These are phyloP conservation scores for Solanum infundibuliforme DNA, from an alignment of 257 asterid genomes.

Conservation along the genomic window DNA sequence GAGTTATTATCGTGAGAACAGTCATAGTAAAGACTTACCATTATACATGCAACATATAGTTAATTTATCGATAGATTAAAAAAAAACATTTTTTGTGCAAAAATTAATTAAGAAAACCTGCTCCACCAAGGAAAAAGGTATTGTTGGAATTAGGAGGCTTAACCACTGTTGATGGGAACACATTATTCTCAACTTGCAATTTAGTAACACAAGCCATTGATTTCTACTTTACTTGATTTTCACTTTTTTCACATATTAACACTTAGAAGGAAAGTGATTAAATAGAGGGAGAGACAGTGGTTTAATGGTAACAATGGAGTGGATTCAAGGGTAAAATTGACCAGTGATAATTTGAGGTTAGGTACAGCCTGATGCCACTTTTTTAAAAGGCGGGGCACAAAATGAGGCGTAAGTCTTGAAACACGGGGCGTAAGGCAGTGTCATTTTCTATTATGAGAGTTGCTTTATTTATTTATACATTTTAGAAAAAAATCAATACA, in stretches of 20 bases:
- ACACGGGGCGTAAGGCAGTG: background rate
- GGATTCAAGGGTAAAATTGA: background rate
- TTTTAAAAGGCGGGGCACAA: background rate
- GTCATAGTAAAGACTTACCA: background rate
- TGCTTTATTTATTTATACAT: no score
- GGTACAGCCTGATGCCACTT: background rate
- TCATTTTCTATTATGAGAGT: background rate
- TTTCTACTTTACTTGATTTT: background rate
- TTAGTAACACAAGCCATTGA: slow-evolving; percentile 26
- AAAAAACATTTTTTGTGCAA: no score
- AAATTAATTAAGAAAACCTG: slow-evolving; percentile 25
- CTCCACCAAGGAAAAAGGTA: slow-evolving; percentile 75
- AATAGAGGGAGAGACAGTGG: background rate
- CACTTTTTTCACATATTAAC: background rate
- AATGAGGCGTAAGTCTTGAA: accelerated
- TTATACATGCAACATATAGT: background rate
- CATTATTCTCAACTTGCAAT: slow-evolving; percentile 40
- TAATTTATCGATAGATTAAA: background rate
- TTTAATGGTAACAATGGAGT: background rate
- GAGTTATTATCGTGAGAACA: background rate
- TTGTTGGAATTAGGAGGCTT: slow-evolving; percentile 54
- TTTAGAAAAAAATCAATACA: background rate
- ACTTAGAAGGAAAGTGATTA: background rate
- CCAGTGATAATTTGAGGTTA: background rate
- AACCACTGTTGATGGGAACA: slow-evolving; percentile 39